Evolutionary conservation across 2,329 filamentous ascomycete genomes (phyloP), one percentile per base, ranked within the genome.

Genomic region (Coleophoma crateriformis): DNA sequence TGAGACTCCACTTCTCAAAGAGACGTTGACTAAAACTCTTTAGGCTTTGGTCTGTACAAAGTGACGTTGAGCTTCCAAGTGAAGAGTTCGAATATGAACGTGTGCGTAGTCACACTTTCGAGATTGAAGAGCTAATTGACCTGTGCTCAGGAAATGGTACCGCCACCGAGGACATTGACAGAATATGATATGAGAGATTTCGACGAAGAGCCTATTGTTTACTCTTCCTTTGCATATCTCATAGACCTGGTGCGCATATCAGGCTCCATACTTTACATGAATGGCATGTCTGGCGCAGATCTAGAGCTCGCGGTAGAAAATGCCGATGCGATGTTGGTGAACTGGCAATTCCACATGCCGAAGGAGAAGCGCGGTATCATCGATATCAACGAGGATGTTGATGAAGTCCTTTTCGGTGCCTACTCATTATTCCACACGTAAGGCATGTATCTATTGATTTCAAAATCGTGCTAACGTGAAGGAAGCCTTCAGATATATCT

Each of bases 51-150:
- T 58, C 63, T 11, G 53, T 67, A 20, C 56, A 63, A 13, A 58
- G 61, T 19, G 63, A 68, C 17, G 64, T 67, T 14, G 67, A 70
- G 38, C 51, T 71, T 15, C 69, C 69, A 1, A 71, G 67, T 45
- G 69, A 71, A 55, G 67, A 71, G 53, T 67, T 61, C 59, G 64
- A 71, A 53, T 72, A 70, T 50, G 64, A 69, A 35, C 68, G 68
- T 50, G 69, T 71, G 59, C 58, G 67, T 58, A 33, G 32, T 39
- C 14, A 45, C 19, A 37, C n/a, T 4, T 33, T 44, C 56, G 13
- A 38, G 6, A 12, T 27, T 7, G 12, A 27, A 34, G 8, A 2
- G 8, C 7, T 27, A n/a, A 40, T 50, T 61, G 19, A 59, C 49
- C 22, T n/a, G 8, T 22, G 17, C 17, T 4, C 40, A 14, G 35